Base-by-base conservation (phyloP, 805 yeast species). In the Starmera quercuum region DNA sequence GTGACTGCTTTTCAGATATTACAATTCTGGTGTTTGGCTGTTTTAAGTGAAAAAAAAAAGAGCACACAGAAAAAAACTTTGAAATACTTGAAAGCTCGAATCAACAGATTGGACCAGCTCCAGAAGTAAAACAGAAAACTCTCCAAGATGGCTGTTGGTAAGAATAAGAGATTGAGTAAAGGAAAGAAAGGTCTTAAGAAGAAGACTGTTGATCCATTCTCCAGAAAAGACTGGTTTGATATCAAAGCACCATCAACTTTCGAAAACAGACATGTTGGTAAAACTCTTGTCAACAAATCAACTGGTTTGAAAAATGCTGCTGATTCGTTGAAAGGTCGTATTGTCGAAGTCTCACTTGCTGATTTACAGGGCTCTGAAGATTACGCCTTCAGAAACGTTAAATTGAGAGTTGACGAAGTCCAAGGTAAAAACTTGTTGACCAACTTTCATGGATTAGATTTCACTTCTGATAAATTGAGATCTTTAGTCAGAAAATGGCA, bases 401-500 rank as follows among this genome's bases (percentile, higher is more conserved):
- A 83, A 73, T 84, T 90, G 72, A 87, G 97, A 75, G 95, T 90
- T 58, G 97, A 88, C 62, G 97, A 90, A 75, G 95, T 88, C 56
- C 96, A 90, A 75, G 97, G 97, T 74, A 85, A 86, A 76, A 87
- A 88, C 82, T 78, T 88, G 63, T 78, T 88, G 67, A 88, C 97
- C 77, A 90, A 90, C 94, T 90, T 88, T 94, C 97, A 88, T 78
- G 97, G 97, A 62, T 71, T 90, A 71, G 95, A 87, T 76, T 88
- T 90, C 82, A 88, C 97, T 62, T 75, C 95, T 51, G 97, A 88
- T 76, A 90, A 90, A 78, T 75, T 90, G 65, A 85, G 95, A 75
- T 88, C 97, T 40, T 78, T 90, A 68, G 97, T 88, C 49, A 86
- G 97, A 81, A 88, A 90, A 73, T 90, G 97, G 97, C 97, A 88